Evolutionary conservation across 495 filamentous ascomycete genomes (phyloP).

Genomic region (Podospora appendiculata): DNA sequence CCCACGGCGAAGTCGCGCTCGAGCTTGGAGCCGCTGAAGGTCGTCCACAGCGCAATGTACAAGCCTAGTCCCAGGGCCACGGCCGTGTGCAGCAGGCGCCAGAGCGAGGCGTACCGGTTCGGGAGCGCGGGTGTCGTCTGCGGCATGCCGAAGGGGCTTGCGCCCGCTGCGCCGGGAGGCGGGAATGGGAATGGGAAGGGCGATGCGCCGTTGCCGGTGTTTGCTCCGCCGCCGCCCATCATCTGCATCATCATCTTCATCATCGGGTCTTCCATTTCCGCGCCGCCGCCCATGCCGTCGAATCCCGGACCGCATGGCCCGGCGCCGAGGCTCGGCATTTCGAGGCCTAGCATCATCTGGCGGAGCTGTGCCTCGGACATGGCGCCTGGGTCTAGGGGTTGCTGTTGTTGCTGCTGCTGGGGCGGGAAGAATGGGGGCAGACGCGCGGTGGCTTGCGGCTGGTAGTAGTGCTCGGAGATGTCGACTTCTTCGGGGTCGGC

Average conservation of each 20-base stretch:
- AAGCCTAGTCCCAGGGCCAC: constrained; percentile 64
- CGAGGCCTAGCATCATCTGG: constrained; percentile 38
- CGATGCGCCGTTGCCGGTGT: constrained; percentile 4
- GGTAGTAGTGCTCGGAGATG: constrained; percentile 54
- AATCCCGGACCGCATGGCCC: neutral
- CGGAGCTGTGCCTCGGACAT: constrained; percentile 35
- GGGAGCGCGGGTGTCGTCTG: constrained; percentile 23
- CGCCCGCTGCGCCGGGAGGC: constrained; percentile 6
- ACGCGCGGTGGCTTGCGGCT: constrained; percentile 33
- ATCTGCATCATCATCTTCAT: constrained; percentile 27
- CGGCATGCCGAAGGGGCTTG: no score
- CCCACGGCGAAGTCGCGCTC: constrained; percentile 25
- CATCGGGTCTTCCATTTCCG: constrained; percentile 19
- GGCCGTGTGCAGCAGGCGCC: constrained; percentile 69
- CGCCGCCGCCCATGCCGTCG: neutral
- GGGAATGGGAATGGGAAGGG: constrained; percentile 2
- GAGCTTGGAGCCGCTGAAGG: constrained; percentile 52
- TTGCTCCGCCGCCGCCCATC: constrained; percentile 12
- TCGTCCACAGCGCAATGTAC: constrained; percentile 58
- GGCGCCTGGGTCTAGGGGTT: neutral
- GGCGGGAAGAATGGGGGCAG: constrained; percentile 7
- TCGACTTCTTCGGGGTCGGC: constrained; percentile 69
- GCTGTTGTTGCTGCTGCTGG: constrained; percentile 14
- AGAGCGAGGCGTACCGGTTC: constrained; percentile 48
- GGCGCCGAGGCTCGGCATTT: neutral